Percentiles rank a stretch among this genome's conserved stretches.
These are phyloP conservation scores for Plasmodium chabaudi DNA, from an alignment of 169 alveolate species.

Conservation along the genomic window DNA sequence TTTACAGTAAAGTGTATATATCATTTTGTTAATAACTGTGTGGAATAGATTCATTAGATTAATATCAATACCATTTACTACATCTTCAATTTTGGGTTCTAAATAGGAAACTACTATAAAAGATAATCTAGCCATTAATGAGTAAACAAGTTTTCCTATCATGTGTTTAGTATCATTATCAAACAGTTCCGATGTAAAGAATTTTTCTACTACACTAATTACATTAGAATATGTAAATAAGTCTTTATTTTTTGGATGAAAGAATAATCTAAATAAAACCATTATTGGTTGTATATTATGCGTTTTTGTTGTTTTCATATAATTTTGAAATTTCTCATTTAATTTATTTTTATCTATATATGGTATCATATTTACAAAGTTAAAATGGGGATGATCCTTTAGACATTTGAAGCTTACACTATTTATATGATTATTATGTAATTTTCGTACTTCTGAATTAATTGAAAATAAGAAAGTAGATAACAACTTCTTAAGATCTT, in stretches of 20 bases:
- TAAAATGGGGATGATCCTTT: constrained; percentile 5
- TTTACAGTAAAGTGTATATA: constrained; percentile 24
- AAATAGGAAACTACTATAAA: constrained; percentile 25
- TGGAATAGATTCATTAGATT: constrained; percentile 30
- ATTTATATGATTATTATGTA: constrained; percentile 4
- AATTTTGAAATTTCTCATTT: not conserved
- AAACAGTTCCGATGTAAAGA: not conserved
- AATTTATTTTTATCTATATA: not conserved
- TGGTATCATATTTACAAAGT: constrained; percentile 12
- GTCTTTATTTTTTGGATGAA: constrained; percentile 9
- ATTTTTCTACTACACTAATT: not conserved
- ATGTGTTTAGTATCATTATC: constrained; percentile 19
- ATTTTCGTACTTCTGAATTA: constrained; percentile 9
- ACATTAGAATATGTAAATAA: constrained; percentile 36
- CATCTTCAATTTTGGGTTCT: constrained; percentile 4
- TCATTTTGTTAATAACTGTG: constrained; percentile 31
- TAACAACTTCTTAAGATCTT: not conserved
- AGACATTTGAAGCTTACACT: constrained; percentile 4
- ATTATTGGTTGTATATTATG: constrained; percentile 5
- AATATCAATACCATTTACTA: constrained; percentile 22
- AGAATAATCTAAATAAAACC: constrained; percentile 15
- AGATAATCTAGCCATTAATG: constrained; percentile 25
- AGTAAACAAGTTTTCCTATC: constrained; percentile 42
- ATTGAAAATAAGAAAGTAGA: constrained; percentile 15
- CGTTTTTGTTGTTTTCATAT: not conserved